Conservation (phyloP, 495 filamentous ascomycete species). For the Tuber magnatum region DNA sequence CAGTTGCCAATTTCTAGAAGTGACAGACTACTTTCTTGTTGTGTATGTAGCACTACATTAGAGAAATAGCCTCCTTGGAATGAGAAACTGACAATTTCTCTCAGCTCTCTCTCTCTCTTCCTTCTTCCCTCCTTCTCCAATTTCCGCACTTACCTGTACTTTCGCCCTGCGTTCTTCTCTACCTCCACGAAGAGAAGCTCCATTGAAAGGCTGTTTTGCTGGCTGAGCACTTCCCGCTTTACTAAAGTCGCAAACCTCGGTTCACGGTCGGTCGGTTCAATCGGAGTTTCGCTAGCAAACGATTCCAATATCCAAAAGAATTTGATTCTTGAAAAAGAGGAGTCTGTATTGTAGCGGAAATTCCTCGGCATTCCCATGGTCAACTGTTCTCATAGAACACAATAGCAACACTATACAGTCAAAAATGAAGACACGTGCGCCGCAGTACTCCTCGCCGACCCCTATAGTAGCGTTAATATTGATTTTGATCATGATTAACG, state of each 20-base stretch:
- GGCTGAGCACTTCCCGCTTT: constrained; percentile 4
- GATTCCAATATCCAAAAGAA: not conserved
- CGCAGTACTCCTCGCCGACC: constrained; percentile 1
- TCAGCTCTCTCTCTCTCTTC: constrained; percentile 8
- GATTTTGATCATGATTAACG: not conserved
- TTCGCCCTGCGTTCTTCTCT: constrained; percentile 7
- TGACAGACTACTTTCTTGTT: constrained; percentile 4
- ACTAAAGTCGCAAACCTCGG: not conserved
- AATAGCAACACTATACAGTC: not conserved
- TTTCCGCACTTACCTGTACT: constrained; percentile 5
- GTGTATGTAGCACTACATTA: constrained; percentile 6
- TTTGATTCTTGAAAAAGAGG: constrained; percentile 1
- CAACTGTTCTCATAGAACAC: constrained; percentile 2
- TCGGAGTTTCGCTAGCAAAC: not conserved
- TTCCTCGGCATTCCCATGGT: constrained; percentile 4
- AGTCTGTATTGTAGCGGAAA: constrained; percentile 5
- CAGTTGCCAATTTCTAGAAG: constrained; percentile 15
- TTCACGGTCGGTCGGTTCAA: constrained; percentile 4
- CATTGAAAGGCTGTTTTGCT: constrained; percentile 16
- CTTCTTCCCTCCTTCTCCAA: not conserved
- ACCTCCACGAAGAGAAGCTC: constrained; percentile 5
- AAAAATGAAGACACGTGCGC: constrained; percentile 15
- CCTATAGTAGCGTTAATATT: constrained; percentile 1
- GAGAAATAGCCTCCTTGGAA: not conserved
- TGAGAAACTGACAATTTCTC: constrained; percentile 13